A percentile compares a stretch with the other conserved stretches of the same genome.
phyloP scores from a whole-genome alignment of 495 filamentous ascomycete species.

The Podospora didyma region DNA sequence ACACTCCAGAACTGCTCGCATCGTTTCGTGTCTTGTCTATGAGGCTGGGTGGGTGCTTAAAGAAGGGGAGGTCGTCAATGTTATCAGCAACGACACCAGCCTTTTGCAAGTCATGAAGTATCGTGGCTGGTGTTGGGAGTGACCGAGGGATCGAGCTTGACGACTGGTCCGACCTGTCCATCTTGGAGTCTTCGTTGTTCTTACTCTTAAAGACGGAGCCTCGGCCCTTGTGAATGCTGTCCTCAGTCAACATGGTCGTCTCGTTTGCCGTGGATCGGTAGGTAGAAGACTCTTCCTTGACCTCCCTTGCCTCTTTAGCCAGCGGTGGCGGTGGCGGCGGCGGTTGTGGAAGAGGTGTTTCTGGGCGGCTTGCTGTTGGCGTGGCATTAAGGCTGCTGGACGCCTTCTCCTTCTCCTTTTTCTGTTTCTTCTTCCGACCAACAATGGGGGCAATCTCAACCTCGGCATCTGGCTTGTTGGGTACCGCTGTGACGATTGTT shows the following conservation, averaged over 20 bases:
- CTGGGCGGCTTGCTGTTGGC: conserved; percentile 35
- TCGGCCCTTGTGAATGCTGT: conserved; percentile 11
- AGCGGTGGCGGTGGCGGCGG: conserved; percentile 25
- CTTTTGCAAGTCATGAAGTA: conserved; percentile 32
- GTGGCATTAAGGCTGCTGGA: conserved; percentile 21
- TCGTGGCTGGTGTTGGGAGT: conserved; percentile 30
- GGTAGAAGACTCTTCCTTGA: conserved; percentile 28
- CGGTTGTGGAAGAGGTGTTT: conserved; percentile 22
- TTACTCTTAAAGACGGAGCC: conserved; percentile 12
- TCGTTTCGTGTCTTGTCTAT: conserved; percentile 21
- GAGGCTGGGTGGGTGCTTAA: conserved; percentile 21
- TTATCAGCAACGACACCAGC: conserved; percentile 18
- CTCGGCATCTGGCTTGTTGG: conserved; percentile 52
- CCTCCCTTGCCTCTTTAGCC: conserved; percentile 33
- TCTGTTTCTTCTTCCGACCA: conserved; percentile 86
- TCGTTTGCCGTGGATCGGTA: conserved; percentile 30
- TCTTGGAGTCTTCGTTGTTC: conserved; percentile 4
- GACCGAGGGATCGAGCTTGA: conserved; percentile 12
- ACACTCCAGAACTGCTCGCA: not conserved
- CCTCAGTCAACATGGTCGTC: conserved; percentile 29
- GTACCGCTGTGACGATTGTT: conserved; percentile 41
- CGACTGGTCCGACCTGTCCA: conserved; percentile 1
- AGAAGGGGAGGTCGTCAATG: conserved; percentile 31
- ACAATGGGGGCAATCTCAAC: conserved; percentile 77
- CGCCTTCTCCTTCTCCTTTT: conserved; percentile 57